These are phyloP conservation scores for Nitzschia sp. DNA, from an alignment of 108 stramenopile genomes.

Conservation along the genomic window DNA sequence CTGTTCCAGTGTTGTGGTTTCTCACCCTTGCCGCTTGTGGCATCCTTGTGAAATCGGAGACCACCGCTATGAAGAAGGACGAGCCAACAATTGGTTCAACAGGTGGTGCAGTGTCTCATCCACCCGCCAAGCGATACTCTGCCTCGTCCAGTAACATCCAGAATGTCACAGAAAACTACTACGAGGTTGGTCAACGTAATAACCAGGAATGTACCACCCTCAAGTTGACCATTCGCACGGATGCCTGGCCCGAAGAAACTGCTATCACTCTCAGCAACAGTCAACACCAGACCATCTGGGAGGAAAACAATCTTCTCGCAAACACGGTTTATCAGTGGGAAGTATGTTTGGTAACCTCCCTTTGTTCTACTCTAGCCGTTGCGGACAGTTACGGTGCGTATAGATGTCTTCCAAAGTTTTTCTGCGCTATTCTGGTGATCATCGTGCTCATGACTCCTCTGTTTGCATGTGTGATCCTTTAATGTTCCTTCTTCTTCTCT, in stretches of 20 bases:
- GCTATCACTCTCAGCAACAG: neutral
- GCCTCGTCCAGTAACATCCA: no score
- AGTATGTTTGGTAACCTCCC: neutral
- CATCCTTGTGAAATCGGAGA: no score
- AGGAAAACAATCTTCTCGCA: neutral
- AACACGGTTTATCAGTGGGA: neutral
- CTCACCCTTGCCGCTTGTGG: no score
- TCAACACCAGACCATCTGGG: neutral
- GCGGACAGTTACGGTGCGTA: neutral
- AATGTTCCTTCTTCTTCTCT: neutral
- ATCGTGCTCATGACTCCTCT: neutral
- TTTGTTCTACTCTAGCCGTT: neutral
- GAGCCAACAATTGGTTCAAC: no score
- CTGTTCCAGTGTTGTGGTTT: no score
- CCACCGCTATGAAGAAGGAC: no score
- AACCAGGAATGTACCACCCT: neutral
- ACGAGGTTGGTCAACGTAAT: no score
- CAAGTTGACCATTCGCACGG: neutral
- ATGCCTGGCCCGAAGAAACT: conserved; percentile 3
- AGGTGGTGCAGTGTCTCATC: no score
- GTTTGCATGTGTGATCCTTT: neutral
- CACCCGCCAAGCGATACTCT: no score
- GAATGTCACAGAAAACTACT: no score
- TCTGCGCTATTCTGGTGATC: neutral
- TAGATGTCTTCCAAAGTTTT: neutral